These are phyloP conservation scores for Karstenula rhodostoma DNA, from an alignment of 2,329 filamentous ascomycete genomes.

Conservation along the genomic window DNA sequence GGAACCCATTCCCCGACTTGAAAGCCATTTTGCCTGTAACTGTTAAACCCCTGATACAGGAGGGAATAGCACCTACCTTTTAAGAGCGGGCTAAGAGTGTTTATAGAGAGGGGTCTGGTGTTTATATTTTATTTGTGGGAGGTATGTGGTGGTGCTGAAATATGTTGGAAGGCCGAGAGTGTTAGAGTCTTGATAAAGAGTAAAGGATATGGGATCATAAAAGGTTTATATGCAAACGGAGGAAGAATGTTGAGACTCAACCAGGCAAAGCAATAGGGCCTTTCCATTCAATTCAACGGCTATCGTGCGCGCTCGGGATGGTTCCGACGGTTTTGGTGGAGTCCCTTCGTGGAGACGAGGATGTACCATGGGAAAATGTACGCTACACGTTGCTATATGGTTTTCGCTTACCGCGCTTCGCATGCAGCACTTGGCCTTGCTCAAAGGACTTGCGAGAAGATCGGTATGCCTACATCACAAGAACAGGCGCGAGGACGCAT, in stretches of 20 bases:
- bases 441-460: neutral
- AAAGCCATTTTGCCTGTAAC: neutral
- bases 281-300: neutral
- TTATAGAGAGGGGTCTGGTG: neutral
- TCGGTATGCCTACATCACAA: too few relatives aligned
- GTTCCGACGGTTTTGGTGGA: neutral
- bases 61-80: neutral
- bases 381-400: neutral
- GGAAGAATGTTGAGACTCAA: neutral
- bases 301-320: neutral
- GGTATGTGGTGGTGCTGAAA: neutral
- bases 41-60: neutral
- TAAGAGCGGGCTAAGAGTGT: neutral
- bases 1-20: too few relatives aligned
- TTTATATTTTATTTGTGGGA: neutral
- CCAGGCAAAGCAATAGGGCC: neutral
- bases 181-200: neutral
- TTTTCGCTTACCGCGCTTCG: neutral
- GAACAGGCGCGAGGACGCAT: neutral
- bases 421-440: neutral
- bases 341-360: neutral
- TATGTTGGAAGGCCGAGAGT: neutral
- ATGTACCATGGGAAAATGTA: neutral
- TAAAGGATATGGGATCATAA: neutral
- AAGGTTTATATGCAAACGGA: neutral